Percentiles rank a stretch among this genome's conserved stretches.
Conservation (phyloP, 2,329 filamentous ascomycete species). For the Ceratocystis alfenasii region DNA sequence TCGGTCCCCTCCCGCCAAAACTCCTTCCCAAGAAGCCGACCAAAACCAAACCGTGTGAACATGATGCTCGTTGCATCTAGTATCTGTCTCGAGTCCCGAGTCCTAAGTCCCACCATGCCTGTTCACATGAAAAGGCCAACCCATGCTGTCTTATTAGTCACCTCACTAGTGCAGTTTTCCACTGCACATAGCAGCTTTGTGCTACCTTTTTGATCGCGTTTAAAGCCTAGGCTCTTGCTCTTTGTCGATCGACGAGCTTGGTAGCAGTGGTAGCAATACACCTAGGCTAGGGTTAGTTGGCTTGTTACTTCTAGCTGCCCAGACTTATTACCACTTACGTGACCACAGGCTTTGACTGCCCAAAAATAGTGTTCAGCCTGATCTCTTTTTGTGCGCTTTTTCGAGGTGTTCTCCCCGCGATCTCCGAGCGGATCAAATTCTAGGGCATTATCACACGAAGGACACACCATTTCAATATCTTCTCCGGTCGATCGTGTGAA, state of each 20-base stretch:
- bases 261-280: constrained; percentile 51
- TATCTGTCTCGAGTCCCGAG: too few relatives aligned
- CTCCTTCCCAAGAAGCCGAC: too few relatives aligned
- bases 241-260: constrained; percentile 40
- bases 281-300: constrained; percentile 32
- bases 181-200: constrained; percentile 42
- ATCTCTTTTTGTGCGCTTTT: constrained; percentile 36
- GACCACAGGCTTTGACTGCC: constrained; percentile 81
- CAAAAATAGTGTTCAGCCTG: constrained; percentile 73
- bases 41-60: too few relatives aligned
- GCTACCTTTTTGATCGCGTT: constrained; percentile 7
- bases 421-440: constrained; percentile 49
- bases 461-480: constrained; percentile 65
- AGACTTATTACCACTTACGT: constrained; percentile 48
- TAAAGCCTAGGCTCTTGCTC: constrained; percentile 24
- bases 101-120: constrained; percentile 25
- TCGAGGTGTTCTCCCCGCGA: constrained; percentile 22
- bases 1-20: neutral
- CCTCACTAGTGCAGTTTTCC: constrained; percentile 43
- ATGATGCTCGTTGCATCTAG: too few relatives aligned
- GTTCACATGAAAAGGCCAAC: constrained; percentile 46
- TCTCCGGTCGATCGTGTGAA: constrained; percentile 66
- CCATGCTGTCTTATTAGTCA: constrained; percentile 45
- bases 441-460: constrained; percentile 75
- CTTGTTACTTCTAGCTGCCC: neutral